phyloP scores from a whole-genome alignment of 2,329 filamentous ascomycete species.

The Colletotrichum sp. region DNA sequence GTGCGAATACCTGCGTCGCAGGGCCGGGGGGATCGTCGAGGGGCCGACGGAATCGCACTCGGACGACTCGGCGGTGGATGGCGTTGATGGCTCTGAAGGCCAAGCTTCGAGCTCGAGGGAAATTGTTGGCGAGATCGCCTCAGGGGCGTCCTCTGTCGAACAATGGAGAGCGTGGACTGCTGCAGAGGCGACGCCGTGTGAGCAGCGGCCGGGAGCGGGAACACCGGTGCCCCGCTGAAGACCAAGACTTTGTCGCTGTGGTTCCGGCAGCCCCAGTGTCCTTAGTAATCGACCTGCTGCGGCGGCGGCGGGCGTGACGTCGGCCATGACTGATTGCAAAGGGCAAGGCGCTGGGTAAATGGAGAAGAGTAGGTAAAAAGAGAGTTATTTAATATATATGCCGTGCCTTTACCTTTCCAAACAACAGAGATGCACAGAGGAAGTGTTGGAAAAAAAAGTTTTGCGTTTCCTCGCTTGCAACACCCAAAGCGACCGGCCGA shows the following conservation, averaged over 20 bases:
- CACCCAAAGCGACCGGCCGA: background rate
- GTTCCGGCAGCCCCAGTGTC: conserved; percentile 22
- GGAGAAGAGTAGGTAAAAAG: background rate
- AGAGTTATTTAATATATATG: background rate
- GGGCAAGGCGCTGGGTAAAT: background rate
- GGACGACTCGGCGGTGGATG: background rate
- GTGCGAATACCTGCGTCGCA: background rate
- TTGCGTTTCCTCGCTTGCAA: background rate
- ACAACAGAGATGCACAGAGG: background rate
- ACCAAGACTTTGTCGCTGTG: background rate
- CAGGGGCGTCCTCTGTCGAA: background rate
- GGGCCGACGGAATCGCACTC: background rate
- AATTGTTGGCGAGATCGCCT: background rate
- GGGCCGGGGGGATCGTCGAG: background rate
- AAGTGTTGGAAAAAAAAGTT: background rate
- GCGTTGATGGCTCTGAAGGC: conserved; percentile 2
- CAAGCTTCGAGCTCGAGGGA: conserved; percentile 11
- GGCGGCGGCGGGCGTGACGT: conserved; percentile 19
- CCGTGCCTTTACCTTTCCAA: background rate
- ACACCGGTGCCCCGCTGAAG: conserved; percentile 8
- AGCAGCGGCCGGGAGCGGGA: background rate
- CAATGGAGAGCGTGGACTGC: background rate
- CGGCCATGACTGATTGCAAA: conserved; percentile 10
- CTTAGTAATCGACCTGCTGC: conserved; percentile 40
- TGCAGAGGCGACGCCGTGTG: conserved; percentile 2